Evolutionary conservation across 2,329 filamentous ascomycete genomes (phyloP), one percentile per base, ranked within the genome.

Genomic region (Orbilia quercus): DNA sequence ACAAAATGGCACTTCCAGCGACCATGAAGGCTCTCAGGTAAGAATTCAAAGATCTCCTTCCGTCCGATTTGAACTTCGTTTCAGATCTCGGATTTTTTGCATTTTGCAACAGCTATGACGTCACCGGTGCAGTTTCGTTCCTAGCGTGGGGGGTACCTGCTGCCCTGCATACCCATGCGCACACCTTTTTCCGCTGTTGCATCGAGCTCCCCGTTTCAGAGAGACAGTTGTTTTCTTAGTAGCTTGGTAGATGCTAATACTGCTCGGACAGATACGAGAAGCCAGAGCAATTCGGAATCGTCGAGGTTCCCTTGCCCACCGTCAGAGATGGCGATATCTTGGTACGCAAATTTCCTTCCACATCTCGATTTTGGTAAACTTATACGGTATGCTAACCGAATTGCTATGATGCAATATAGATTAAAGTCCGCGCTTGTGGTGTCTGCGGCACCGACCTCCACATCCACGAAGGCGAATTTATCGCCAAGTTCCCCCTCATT

Each of bases 391-490:
- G n/a, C 22, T 7, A 16, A 23, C n/a, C 50, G 45, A 34, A 44
- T 77, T 70, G 79, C 74, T 78, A 76, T 65, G 72, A 76, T 44
- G 75, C 76, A 74, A 23, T 77, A 60, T 77, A 84, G 82, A 81
- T 89, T 80, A 88, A 89, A 81, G 87, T 90, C 78, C 89, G 89
- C 81, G 88, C 86, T 63, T 88, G 86, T 76, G 86, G 87, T 82
- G 86, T 88, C 74, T 88, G 86, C 76, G 81, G 81, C 75, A 70
- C 78, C 57, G 79, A 83, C 75, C 75, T 82, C 79, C 86, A 88
- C 78, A 88, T 88, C 77, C 88, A 90, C 78, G 86, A 90, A 79
- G 89, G 88, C 78, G 88, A 90, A 81, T 90, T 90, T 76, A 81
- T 85, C 77, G 83, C 83, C 77, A 84, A 84, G 81, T 83, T 84